These are phyloP conservation scores for Stromatinia cepivora DNA, from an alignment of 2,329 filamentous ascomycete genomes.

Conservation along the genomic window DNA sequence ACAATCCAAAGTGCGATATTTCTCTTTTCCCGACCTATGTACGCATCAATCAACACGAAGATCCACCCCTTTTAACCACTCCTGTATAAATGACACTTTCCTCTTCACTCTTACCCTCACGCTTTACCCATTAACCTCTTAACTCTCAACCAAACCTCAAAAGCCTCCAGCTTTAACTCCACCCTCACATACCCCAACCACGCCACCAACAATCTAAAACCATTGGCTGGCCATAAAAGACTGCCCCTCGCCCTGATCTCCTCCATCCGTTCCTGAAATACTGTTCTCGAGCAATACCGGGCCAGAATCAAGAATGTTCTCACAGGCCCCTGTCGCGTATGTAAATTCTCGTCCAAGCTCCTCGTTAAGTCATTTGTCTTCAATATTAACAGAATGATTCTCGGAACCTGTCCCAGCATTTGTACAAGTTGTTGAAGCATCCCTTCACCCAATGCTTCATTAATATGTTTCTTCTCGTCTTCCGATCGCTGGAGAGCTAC, in stretches of 20 bases:
- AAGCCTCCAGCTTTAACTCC: constrained; percentile 61
- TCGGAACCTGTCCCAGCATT: constrained; percentile 81
- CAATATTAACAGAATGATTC: constrained; percentile 90
- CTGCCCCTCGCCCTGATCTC: constrained; percentile 54
- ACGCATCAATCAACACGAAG: neutral
- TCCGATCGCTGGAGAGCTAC: constrained; percentile 58
- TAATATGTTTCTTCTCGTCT: constrained; percentile 85
- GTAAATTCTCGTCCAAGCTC: constrained; percentile 86
- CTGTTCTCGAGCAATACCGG: constrained; percentile 65
- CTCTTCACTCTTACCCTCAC: neutral
- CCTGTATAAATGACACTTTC: neutral
- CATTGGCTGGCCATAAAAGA: constrained; percentile 59
- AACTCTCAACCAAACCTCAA: constrained; percentile 60
- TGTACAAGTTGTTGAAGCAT: constrained; percentile 86
- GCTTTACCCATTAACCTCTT: constrained; percentile 49
- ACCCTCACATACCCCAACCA: constrained; percentile 61
- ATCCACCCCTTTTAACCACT: neutral
- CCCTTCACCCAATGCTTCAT: constrained; percentile 79
- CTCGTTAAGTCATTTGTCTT: constrained; percentile 98
- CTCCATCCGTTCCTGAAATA: constrained; percentile 65
- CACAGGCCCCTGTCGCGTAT: constrained; percentile 68
- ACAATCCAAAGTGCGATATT: neutral
- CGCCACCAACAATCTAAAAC: constrained; percentile 54
- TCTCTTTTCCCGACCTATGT: neutral
- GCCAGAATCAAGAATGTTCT: constrained; percentile 68